Percentiles rank a stretch among this genome's conserved stretches.
Evolutionary conservation across 2,329 filamentous ascomycete species (phyloP).

Genomic region (Dactylellina parvicollis): DNA sequence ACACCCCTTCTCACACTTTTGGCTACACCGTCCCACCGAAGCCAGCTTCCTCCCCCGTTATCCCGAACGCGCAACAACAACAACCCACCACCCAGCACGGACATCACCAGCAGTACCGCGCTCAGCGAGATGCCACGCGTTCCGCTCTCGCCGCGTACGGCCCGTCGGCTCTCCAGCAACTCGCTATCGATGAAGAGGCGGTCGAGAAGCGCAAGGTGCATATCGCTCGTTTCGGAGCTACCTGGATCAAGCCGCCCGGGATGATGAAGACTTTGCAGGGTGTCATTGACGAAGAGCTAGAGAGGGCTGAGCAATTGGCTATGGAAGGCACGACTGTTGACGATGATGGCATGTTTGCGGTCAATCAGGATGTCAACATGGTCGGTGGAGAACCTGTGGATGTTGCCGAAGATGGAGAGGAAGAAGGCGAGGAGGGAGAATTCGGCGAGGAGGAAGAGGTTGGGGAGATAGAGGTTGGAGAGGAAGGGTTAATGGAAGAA

Average conservation of each 20-base stretch:
- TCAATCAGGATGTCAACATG: conserved; percentile 59
- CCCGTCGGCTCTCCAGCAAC: conserved; percentile 58
- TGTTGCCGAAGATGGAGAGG: conserved; percentile 61
- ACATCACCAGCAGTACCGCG: conserved; percentile 54
- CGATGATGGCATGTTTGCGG: conserved; percentile 59
- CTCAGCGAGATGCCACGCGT: conserved; percentile 53
- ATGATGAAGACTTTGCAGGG: conserved; percentile 89
- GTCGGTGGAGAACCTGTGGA: conserved; percentile 61
- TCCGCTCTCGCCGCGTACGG: conserved; percentile 58
- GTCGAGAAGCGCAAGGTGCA: conserved; percentile 80
- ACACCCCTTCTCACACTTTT: conserved; percentile 70
- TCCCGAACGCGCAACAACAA: conserved; percentile 58
- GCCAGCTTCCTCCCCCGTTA: conserved; percentile 56
- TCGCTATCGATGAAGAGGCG: conserved; percentile 75
- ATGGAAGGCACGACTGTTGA: conserved; percentile 73
- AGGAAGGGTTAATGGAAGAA: conserved; percentile 65
- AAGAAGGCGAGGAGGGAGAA: conserved; percentile 60
- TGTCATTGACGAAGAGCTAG: conserved; percentile 85
- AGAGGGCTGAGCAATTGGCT: conserved; percentile 84
- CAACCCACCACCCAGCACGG: conserved; percentile 48
- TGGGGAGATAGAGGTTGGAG: conserved; percentile 68
- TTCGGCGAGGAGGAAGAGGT: conserved; percentile 63
- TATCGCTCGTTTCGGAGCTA: conserved; percentile 84
- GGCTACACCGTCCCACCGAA: conserved; percentile 60
- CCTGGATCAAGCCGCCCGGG: conserved; percentile 90